Percentiles rank a stretch among this genome's conserved stretches.
phyloP scores from a whole-genome alignment of 345 rosid species.

The Luvunga scandens region DNA sequence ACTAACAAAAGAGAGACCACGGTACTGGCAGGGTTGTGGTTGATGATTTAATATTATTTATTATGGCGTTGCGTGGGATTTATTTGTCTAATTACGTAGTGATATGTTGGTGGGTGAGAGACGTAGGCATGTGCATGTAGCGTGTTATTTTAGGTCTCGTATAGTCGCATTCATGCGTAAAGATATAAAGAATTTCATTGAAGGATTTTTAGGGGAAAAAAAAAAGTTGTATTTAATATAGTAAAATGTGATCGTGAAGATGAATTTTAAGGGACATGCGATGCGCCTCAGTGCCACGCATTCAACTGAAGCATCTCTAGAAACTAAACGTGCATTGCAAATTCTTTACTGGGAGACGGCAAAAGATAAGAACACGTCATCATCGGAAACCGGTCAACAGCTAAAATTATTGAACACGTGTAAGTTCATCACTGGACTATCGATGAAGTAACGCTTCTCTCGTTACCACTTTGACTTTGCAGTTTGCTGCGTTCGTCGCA shows the following conservation, averaged over 20 bases:
- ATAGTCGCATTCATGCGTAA: background rate
- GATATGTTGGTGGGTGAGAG: no score
- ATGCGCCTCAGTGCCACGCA: background rate
- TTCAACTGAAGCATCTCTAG: background rate
- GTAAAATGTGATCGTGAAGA: background rate
- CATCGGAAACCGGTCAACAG: background rate
- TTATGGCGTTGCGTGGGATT: no score
- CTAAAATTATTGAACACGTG: slow-evolving; percentile 2
- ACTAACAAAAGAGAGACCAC: no score
- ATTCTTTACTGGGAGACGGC: no score
- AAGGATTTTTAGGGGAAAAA: no score
- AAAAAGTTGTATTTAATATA: background rate
- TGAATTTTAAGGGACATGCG: no score
- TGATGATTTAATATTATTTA: no score
- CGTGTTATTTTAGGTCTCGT: background rate
- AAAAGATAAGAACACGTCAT: background rate
- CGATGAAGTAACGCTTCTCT: slow-evolving; percentile 1
- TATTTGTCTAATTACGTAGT: no score
- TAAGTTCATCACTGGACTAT: background rate
- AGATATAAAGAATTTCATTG: background rate
- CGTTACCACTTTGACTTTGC: background rate
- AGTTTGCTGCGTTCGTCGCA: background rate
- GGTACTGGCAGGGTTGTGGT: no score
- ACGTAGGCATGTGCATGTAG: background rate
- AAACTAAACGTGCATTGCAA: background rate